Percentiles rank a stretch among this genome's conserved stretches.
Conservation (phyloP, 2,329 filamentous ascomycete genomes). For the Stylonectria norvegica region DNA sequence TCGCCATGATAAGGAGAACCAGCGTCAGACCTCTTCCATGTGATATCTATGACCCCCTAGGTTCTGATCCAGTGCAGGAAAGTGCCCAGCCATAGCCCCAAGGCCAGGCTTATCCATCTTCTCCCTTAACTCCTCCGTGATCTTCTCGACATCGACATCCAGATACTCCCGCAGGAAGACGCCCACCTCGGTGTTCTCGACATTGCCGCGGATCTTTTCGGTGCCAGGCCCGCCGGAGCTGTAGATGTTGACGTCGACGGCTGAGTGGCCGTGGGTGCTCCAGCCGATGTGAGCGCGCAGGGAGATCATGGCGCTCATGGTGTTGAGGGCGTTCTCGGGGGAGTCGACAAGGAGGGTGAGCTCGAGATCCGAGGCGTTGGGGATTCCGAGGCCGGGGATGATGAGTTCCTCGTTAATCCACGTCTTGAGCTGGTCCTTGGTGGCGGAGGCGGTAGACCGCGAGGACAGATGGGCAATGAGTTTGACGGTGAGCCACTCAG, state of each 20-base stretch:
- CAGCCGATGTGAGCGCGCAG: conserved; percentile 86
- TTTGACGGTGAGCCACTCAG: conserved; percentile 64
- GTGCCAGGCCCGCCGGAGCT: conserved; percentile 66
- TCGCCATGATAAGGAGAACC: not conserved
- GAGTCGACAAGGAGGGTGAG: conserved; percentile 61
- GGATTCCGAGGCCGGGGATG: conserved; percentile 68
- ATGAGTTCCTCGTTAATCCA: conserved; percentile 71
- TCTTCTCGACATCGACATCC: conserved; percentile 69
- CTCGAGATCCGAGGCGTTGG: conserved; percentile 69
- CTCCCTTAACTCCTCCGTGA: conserved; percentile 71
- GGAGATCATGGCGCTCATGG: conserved; percentile 83
- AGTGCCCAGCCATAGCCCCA: conserved; percentile 14
- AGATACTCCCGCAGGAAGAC: conserved; percentile 77
- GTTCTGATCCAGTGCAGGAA: conserved; percentile 5
- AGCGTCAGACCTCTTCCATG: not conserved
- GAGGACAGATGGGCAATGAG: conserved; percentile 58
- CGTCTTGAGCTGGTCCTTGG: conserved; percentile 43
- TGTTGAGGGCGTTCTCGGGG: conserved; percentile 50
- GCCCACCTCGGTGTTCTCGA: conserved; percentile 93
- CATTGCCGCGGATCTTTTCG: conserved; percentile 70
- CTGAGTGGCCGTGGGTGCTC: conserved; percentile 90
- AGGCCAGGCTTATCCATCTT: conserved; percentile 36
- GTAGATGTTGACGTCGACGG: conserved; percentile 96
- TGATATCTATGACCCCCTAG: not conserved
- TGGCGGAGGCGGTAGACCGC: conserved; percentile 27